Evolutionary conservation across 352 stramenopile species (phyloP).

Genomic region (Pythium rhizo-oryzae): DNA sequence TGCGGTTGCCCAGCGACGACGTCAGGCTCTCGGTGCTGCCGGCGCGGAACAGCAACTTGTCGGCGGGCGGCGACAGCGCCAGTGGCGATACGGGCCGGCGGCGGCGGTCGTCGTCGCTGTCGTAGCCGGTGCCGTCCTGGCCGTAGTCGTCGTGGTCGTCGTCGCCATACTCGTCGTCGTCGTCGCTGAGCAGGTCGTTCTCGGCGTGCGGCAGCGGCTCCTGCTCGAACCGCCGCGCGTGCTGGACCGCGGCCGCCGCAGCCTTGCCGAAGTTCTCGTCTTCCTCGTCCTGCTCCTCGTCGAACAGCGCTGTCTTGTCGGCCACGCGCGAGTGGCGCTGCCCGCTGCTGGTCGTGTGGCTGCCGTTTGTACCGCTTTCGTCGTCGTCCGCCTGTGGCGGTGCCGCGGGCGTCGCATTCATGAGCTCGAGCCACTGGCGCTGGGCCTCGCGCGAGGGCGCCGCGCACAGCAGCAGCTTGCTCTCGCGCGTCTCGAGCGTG

Average conservation of each 20-base stretch:
- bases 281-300: conserved; percentile 16
- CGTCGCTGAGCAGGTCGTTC: conserved; percentile 19
- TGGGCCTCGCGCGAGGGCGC: conserved; percentile 55
- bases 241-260: neutral
- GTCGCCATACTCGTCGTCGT: conserved; percentile 23
- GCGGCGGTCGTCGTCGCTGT: conserved; percentile 8
- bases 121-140: neutral
- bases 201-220: conserved; percentile 25
- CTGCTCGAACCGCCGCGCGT: conserved; percentile 2
- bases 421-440: conserved; percentile 66
- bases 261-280: conserved; percentile 4
- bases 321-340: neutral
- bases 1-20: conserved; percentile 24
- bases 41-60: conserved; percentile 23
- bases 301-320: conserved; percentile 8
- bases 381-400: neutral
- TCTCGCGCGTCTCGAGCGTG: conserved; percentile 68
- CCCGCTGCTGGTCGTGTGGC: conserved; percentile 2
- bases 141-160: neutral
- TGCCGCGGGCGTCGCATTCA: conserved; percentile 23
- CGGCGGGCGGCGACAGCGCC: conserved; percentile 20
- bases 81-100: conserved; percentile 1
- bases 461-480: conserved; percentile 77
- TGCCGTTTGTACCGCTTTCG: neutral
- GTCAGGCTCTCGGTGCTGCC: conserved; percentile 31